These are phyloP conservation scores for Aurifilum marmelostoma DNA, from an alignment of 2,329 filamentous ascomycete genomes.

Conservation along the genomic window DNA sequence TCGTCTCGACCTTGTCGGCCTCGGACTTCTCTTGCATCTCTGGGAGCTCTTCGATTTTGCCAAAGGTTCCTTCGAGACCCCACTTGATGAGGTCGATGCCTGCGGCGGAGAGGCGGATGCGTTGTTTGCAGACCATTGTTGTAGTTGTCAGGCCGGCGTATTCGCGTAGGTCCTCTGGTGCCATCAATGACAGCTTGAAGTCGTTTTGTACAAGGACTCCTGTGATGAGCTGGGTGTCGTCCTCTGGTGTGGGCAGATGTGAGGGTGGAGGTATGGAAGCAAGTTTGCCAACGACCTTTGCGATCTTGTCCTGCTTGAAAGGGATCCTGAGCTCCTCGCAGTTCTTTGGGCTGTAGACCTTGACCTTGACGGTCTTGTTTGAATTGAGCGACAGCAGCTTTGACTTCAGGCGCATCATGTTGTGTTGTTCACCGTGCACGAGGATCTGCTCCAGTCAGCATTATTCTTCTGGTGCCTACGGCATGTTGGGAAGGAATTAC, in stretches of 20 bases:
- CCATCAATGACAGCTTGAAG: constrained; percentile 97
- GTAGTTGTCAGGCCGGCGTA: constrained; percentile 97
- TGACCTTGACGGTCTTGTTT: constrained; percentile 77
- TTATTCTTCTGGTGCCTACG: not conserved
- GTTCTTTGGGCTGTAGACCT: constrained; percentile 92
- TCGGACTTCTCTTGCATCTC: constrained; percentile 50
- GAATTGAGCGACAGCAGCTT: constrained; percentile 92
- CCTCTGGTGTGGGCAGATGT: constrained; percentile 37
- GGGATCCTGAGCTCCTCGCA: constrained; percentile 94
- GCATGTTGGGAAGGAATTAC: constrained; percentile 43
- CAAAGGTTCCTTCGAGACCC: constrained; percentile 94
- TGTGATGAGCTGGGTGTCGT: constrained; percentile 64
- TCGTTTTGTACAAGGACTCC: constrained; percentile 97
- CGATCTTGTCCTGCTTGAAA: constrained; percentile 92
- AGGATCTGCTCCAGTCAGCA: constrained; percentile 66
- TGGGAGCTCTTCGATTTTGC: constrained; percentile 73
- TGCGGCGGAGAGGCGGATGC: constrained; percentile 83
- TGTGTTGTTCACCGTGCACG: constrained; percentile 95
- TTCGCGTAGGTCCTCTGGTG: constrained; percentile 91
- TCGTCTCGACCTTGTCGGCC: constrained; percentile 35
- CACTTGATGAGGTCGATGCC: constrained; percentile 90
- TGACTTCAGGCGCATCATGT: constrained; percentile 96
- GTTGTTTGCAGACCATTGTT: constrained; percentile 89
- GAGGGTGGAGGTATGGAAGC: constrained; percentile 76
- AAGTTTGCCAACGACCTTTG: constrained; percentile 93